phyloP scores from a whole-genome alignment of 202 grass and related monocot species.

The Musa balbisiana region DNA sequence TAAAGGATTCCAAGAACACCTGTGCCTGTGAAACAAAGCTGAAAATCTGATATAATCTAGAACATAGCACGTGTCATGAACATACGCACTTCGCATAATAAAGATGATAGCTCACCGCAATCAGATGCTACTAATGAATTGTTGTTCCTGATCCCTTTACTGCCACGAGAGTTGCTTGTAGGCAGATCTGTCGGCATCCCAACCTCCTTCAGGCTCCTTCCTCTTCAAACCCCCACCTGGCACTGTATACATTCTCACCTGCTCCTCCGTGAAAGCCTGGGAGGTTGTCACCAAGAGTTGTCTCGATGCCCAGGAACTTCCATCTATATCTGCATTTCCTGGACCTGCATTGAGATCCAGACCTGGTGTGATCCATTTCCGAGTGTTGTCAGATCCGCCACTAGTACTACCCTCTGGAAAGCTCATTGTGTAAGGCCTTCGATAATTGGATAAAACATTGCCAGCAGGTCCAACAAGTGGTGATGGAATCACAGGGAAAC shows the following conservation, averaged over 20 bases:
- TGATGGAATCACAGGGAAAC: slow-evolving; percentile 44
- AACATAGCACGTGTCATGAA: background rate
- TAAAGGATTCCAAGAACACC: slow-evolving; percentile 24
- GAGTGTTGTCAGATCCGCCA: slow-evolving; percentile 46
- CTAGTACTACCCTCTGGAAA: slow-evolving; percentile 58
- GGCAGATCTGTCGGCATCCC: slow-evolving; percentile 63
- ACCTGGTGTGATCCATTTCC: slow-evolving; percentile 39
- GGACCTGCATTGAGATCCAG: slow-evolving; percentile 93
- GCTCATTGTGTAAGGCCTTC: slow-evolving; percentile 63
- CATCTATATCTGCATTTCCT: slow-evolving; percentile 43
- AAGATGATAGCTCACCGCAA: slow-evolving; percentile 24
- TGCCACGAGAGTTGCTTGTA: slow-evolving; percentile 82
- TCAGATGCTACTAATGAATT: slow-evolving; percentile 23
- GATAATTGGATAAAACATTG: slow-evolving; percentile 37
- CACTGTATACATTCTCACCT: slow-evolving; percentile 50
- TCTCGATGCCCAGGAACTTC: slow-evolving; percentile 46
- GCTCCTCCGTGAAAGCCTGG: slow-evolving; percentile 56
- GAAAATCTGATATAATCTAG: background rate
- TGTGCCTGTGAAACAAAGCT: slow-evolving; percentile 39
- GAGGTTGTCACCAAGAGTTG: slow-evolving; percentile 51
- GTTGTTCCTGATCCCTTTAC: slow-evolving; percentile 26
- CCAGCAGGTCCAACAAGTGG: slow-evolving; percentile 51
- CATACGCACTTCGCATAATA: background rate
- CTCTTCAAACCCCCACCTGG: slow-evolving; percentile 68
- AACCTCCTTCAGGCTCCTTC: slow-evolving; percentile 80